Evolutionary conservation across 495 filamentous ascomycete species (phyloP).

Genomic region (Pyronema omphalodes): DNA sequence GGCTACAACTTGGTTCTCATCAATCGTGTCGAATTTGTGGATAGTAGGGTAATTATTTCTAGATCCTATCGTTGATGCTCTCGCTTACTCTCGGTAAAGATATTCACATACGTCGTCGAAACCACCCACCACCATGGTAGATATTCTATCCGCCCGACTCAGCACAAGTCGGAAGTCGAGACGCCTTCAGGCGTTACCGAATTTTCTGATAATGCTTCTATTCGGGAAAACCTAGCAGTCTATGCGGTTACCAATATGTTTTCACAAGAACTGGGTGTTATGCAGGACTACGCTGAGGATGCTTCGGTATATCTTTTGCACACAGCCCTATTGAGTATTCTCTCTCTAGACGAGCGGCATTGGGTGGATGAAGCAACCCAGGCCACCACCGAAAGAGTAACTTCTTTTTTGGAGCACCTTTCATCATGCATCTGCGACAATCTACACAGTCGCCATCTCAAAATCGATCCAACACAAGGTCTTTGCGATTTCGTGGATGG

Average conservation of each 20-base stretch:
- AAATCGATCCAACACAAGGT: constrained; percentile 18
- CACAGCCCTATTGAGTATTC: constrained; percentile 21
- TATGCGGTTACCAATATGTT: too few species aligned
- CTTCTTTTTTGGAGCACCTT: too few species aligned
- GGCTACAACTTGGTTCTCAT: constrained; percentile 42
- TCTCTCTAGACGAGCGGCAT: constrained; percentile 21
- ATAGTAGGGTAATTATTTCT: constrained; percentile 35
- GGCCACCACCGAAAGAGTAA: too few species aligned
- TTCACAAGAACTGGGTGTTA: too few species aligned
- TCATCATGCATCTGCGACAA: too few species aligned
- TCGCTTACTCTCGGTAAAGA: not conserved
- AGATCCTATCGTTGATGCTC: too few species aligned
- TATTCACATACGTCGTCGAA: not conserved
- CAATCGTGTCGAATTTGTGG: constrained; percentile 38
- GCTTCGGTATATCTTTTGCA: constrained; percentile 23
- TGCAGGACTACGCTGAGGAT: not conserved
- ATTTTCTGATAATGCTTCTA: too few species aligned
- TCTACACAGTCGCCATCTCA: too few species aligned
- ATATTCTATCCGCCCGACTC: too few species aligned
- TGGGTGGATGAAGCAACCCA: not conserved
- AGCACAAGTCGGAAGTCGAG: too few species aligned
- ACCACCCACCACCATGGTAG: not conserved
- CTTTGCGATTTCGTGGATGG: constrained; percentile 49
- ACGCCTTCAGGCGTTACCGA: too few species aligned
- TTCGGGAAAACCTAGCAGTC: not conserved